phyloP scores from a whole-genome alignment of 2,329 filamentous ascomycete species.

The Colletotrichum liaoningense region DNA sequence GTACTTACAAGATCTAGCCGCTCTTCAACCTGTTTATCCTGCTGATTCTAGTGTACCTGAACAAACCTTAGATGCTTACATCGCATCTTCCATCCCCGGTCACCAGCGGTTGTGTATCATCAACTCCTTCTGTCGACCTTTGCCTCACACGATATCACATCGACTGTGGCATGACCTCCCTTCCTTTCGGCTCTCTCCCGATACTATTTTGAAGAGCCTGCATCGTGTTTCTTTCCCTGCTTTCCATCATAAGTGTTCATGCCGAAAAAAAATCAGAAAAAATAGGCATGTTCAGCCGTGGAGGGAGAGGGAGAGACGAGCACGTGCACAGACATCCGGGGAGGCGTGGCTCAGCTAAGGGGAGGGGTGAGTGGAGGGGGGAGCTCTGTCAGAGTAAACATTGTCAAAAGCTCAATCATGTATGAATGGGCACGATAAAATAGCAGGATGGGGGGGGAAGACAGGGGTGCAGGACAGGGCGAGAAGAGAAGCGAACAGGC shows the following conservation, averaged over 20 bases:
- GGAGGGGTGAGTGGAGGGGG: neutral
- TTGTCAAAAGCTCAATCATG: neutral
- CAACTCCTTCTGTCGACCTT: neutral
- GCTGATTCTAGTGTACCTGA: neutral
- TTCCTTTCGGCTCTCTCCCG: neutral
- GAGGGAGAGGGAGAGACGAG: neutral
- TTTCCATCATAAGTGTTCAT: neutral
- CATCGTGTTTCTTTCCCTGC: neutral
- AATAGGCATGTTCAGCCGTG: neutral
- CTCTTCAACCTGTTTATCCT: neutral
- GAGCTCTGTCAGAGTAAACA: neutral
- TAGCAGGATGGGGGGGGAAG: neutral
- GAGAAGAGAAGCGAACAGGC: neutral
- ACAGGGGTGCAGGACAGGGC: slow-evolving; percentile 3
- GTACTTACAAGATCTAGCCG: neutral
- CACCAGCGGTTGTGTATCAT: neutral
- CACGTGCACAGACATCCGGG: neutral
- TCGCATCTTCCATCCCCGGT: neutral
- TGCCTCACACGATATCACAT: neutral
- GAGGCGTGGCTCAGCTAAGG: neutral
- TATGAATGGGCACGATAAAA: neutral
- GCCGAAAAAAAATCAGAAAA: neutral
- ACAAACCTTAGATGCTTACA: neutral
- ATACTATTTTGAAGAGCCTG: neutral
- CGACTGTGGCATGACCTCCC: neutral